Evolutionary conservation across 208 protist species (phyloP).

Genomic region (Giardia muris): DNA sequence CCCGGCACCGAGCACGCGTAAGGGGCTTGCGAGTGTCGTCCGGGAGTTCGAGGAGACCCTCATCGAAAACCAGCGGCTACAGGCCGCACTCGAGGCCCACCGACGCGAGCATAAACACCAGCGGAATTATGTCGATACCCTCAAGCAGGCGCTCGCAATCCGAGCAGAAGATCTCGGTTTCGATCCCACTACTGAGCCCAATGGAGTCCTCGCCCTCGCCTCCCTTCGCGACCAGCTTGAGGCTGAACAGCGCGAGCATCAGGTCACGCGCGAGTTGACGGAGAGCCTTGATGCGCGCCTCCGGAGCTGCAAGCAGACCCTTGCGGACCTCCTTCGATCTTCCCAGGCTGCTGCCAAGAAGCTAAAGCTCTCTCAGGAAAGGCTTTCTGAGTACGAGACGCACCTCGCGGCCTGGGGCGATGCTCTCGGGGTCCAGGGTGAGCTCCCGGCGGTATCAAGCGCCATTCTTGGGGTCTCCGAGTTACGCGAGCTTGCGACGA

Average conservation of each 20-base stretch:
- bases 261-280: not conserved
- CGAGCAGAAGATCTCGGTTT: not conserved
- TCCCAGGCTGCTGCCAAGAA: constrained; percentile 1
- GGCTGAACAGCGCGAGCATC: not conserved
- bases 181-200: not conserved
- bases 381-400: not conserved
- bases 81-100: not conserved
- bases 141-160: not conserved
- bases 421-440: not conserved
- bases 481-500: not conserved
- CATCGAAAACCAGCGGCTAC: not conserved
- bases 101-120: not conserved
- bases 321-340: not conserved
- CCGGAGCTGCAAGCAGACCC: not conserved
- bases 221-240: not conserved
- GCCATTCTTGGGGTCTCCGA: not conserved
- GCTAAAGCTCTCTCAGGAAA: not conserved
- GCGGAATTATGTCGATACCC: not conserved
- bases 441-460: not conserved
- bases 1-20: too few relatives aligned
- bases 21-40: not conserved
- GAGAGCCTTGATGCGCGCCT: not conserved
- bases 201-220: not conserved
- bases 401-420: not conserved
- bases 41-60: not conserved